Evolutionary conservation across 306 rosid genomes (phyloP).

Genomic region (Corylus avellana): DNA sequence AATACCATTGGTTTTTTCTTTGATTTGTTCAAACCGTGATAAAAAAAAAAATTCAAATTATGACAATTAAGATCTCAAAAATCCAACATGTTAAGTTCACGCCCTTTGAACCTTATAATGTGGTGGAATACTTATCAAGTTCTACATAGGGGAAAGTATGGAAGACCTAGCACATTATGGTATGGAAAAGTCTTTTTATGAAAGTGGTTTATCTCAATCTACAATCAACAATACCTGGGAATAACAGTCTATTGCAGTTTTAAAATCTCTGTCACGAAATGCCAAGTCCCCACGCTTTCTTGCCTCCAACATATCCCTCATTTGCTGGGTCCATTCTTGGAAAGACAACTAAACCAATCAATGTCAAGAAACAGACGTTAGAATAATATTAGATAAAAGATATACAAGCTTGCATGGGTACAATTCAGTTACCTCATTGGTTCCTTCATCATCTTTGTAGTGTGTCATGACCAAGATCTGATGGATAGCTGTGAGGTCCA

Average conservation of each 20-base stretch:
- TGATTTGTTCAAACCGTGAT: not conserved
- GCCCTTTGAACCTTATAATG: not conserved
- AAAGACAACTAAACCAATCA: slow-evolving; percentile 55
- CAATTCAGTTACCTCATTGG: slow-evolving; percentile 56
- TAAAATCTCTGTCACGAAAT: slow-evolving; percentile 74
- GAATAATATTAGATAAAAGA: slow-evolving; percentile 7
- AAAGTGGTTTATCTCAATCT: not conserved
- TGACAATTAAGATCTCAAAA: not conserved
- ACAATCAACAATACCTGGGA: slow-evolving; percentile 50
- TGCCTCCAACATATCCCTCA: slow-evolving; percentile 75
- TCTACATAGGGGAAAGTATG: not conserved
- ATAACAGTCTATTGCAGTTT: slow-evolving; percentile 62
- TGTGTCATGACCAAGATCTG: slow-evolving; percentile 68
- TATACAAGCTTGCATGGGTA: slow-evolving; percentile 5
- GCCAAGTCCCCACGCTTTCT: slow-evolving; percentile 78
- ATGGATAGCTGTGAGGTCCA: slow-evolving; percentile 79
- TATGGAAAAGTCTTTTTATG: not conserved
- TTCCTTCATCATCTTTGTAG: slow-evolving; percentile 74
- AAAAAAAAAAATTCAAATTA: too few relatives aligned
- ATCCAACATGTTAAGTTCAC: not conserved
- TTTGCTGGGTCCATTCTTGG: slow-evolving; percentile 89
- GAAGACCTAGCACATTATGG: not conserved
- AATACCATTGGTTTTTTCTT: not conserved
- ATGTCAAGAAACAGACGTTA: slow-evolving; percentile 12
- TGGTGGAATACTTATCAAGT: not conserved